Base-by-base conservation (phyloP, 2,329 filamentous ascomycete genomes). In the Claviceps cyperi region DNA sequence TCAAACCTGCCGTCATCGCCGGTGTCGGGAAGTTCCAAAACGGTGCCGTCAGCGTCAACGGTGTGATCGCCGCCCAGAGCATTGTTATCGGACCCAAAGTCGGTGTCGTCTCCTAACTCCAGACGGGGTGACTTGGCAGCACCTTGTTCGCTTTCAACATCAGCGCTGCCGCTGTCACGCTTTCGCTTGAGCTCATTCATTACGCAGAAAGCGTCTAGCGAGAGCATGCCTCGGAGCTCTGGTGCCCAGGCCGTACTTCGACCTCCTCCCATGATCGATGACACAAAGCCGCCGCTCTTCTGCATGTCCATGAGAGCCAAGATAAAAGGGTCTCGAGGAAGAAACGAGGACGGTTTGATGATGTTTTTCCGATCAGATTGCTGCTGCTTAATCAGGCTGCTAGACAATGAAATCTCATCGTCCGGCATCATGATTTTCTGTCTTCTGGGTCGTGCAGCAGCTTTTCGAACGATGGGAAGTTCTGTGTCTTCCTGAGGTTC, bases 261-360 rank as follows among this genome's bases (percentile, higher is more conserved):
- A 38, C 83, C 86, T 54, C 90, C 87, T 48, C 86, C 83, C 69
- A 96, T 82, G 55, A 95, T 83, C 59, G 80, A 90, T 4, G 84
- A 86, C 17, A 96, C 86, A 59, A 98, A 97, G 39, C 82, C 86
- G 49, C 92, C 91, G 49, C 78, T 88, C 69, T 85, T 89, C 65
- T 96, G 92, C 77, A 96, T 84, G 58, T 90, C 87, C 73, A 95
- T 84, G 21, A 98, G 72, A 36, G 88, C 86, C 32, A 97, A 75
- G 14, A 97, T 74, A 49, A 91, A 81, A 1, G 90, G 87, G 57
- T 98, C 89, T 39, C 86, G 81, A 1, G 91, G 88, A 43, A 98
- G 73, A 66, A 94, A 95, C 0, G 82, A 81, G 6, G 86, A 81
- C 1, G 84, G 78, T 66, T 85, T 90, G 51, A 95, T 74, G 54